These are phyloP conservation scores for Anisogramma anomala DNA, from an alignment of 2,329 filamentous ascomycete genomes.

Conservation along the genomic window DNA sequence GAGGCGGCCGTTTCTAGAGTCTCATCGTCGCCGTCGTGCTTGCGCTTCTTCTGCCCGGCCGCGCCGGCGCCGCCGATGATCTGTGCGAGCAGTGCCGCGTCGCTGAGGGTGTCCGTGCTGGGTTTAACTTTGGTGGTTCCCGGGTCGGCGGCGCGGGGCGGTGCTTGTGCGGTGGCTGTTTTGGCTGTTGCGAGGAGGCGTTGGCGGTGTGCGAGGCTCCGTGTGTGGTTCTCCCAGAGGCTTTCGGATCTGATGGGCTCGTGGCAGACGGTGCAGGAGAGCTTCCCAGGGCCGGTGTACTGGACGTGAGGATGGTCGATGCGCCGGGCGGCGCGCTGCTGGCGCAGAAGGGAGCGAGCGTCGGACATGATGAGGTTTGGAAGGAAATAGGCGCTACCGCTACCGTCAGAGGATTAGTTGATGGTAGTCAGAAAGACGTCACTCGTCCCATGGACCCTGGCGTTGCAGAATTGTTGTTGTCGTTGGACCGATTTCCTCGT, in stretches of 20 bases:
- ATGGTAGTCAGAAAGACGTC: not conserved
- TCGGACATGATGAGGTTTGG: constrained; percentile 51
- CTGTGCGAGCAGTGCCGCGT: constrained; percentile 17
- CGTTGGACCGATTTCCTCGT: too few species aligned
- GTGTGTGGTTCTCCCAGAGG: constrained; percentile 54
- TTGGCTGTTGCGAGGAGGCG: constrained; percentile 22
- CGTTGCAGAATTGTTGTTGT: too few species aligned
- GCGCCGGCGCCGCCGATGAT: constrained; percentile 10
- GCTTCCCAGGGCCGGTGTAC: constrained; percentile 56
- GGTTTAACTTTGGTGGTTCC: constrained; percentile 4
- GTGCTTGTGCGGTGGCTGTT: constrained; percentile 14
- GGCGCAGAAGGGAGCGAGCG: constrained; percentile 66
- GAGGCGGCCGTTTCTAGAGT: constrained; percentile 25
- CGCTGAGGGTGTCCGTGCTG: constrained; percentile 18
- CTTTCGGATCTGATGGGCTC: constrained; percentile 53
- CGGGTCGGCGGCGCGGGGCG: constrained; percentile 9
- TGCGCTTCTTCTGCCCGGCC: constrained; percentile 24
- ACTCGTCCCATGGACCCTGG: too few species aligned
- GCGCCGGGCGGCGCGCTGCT: constrained; percentile 62
- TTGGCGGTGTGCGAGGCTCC: constrained; percentile 35
- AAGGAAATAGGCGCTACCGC: not conserved
- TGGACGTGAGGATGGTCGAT: constrained; percentile 58
- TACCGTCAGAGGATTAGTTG: not conserved
- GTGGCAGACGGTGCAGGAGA: constrained; percentile 57
- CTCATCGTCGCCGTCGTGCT: constrained; percentile 19